Evolutionary conservation across 257 asterid genomes (phyloP).

Genomic region (Eustoma russellianum): DNA sequence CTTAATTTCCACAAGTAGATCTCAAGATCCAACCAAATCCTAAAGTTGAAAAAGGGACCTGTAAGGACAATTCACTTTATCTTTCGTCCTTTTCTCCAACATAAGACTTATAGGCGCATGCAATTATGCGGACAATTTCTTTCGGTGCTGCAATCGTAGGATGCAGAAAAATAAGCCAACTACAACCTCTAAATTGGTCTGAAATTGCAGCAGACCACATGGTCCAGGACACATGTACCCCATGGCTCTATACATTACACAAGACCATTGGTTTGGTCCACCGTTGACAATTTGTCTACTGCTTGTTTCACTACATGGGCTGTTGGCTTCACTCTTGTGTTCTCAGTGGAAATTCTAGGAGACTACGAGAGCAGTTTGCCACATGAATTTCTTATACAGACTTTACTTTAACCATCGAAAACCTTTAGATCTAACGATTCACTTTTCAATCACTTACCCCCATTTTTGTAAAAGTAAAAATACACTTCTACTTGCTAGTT

Average conservation of each 20-base stretch:
- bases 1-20: too few species aligned
- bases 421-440: too few species aligned
- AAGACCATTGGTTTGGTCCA: conserved; percentile 14
- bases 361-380: conserved; percentile 23
- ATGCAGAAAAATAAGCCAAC: conserved; percentile 8
- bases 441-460: too few species aligned
- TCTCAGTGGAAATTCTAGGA: conserved; percentile 5
- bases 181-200: conserved; percentile 6
- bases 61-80: not conserved
- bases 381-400: conserved; percentile 17
- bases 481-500: too few species aligned
- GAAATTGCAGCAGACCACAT: conserved; percentile 19
- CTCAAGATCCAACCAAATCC: conserved; percentile 12
- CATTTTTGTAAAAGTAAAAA: too few species aligned
- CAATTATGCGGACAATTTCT: conserved; percentile 2
- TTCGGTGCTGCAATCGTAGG: conserved; percentile 15
- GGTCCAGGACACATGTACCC: conserved; percentile 6
- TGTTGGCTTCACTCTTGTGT: conserved; percentile 14
- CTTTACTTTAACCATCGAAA: too few species aligned
- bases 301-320: conserved; percentile 13
- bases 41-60: not conserved
- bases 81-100: not conserved
- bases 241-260: not conserved
- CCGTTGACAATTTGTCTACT: conserved; percentile 13
- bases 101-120: conserved; percentile 14